phyloP scores from a whole-genome alignment of 306 rosid genomes.

The Cucurbita ficifolia region DNA sequence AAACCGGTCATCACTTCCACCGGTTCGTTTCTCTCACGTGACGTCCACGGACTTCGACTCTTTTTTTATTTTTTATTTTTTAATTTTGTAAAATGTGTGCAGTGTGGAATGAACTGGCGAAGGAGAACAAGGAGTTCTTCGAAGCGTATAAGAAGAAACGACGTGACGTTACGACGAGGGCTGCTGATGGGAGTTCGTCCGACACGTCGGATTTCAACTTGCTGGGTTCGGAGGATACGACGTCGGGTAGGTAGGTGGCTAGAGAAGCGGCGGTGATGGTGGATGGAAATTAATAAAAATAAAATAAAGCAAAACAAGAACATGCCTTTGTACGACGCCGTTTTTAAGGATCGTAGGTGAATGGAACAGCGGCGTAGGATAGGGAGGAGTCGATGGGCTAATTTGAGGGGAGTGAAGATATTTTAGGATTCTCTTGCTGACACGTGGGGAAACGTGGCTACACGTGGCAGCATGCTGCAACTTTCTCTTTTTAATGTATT shows the following conservation, averaged over 20 bases:
- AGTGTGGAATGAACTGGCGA: constrained; percentile 94
- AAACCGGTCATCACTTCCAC: constrained; percentile 78
- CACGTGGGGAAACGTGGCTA: not conserved
- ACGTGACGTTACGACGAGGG: not conserved
- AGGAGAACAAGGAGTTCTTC: constrained; percentile 87
- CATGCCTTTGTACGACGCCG: not conserved
- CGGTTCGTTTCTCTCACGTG: constrained; percentile 26
- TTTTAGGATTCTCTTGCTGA: not conserved
- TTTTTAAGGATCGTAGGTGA: not conserved
- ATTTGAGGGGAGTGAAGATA: not conserved
- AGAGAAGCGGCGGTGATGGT: not conserved
- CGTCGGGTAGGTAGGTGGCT: not conserved
- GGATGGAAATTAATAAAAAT: not conserved
- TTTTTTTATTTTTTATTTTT: not conserved
- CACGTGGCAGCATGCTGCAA: not conserved
- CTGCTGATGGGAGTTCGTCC: constrained; percentile 17
- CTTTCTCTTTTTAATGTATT: not conserved
- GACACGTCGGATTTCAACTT: not conserved
- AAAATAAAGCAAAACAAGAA: not conserved
- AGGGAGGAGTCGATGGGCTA: not conserved
- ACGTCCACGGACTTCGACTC: not conserved
- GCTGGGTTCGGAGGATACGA: not conserved
- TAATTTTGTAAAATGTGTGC: not conserved
- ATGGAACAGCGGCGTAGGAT: not conserved
- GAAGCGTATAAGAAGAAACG: constrained; percentile 35